These are phyloP conservation scores for Calonectria hawksworthii DNA, from an alignment of 2,329 filamentous ascomycete species.

Conservation along the genomic window DNA sequence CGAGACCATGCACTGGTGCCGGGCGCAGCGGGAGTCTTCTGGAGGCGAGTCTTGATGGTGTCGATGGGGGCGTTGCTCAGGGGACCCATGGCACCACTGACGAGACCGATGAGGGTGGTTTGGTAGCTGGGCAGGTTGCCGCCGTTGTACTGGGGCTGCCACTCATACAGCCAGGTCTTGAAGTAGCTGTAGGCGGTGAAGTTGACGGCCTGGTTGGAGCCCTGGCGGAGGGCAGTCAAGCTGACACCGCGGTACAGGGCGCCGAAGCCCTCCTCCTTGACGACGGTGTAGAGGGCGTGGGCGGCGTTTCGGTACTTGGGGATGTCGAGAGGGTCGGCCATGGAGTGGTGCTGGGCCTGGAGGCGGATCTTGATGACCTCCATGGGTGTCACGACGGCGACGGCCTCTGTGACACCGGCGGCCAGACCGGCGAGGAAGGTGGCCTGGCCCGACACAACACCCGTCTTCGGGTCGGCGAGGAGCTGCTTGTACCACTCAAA, in stretches of 20 bases:
- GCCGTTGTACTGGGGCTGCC: conserved; percentile 77
- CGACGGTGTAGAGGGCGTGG: conserved; percentile 84
- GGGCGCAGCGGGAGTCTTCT: conserved; percentile 86
- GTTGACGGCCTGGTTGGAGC: conserved; percentile 97
- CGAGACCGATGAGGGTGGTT: conserved; percentile 90
- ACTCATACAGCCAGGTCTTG: conserved; percentile 81
- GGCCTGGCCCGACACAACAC: conserved; percentile 75
- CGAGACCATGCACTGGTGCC: conserved; percentile 85
- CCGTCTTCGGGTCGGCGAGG: conserved; percentile 77
- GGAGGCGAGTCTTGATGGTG: conserved; percentile 97
- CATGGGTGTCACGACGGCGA: conserved; percentile 97
- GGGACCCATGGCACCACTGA: conserved; percentile 94
- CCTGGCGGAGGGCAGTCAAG: conserved; percentile 92
- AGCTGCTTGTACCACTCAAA: conserved; percentile 96
- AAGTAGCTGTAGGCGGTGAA: conserved; percentile 98
- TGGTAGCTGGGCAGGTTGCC: conserved; percentile 85
- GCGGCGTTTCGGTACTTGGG: conserved; percentile 98
- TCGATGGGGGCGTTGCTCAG: conserved; percentile 98
- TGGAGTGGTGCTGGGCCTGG: conserved; percentile 97
- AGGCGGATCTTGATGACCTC: conserved; percentile 99
- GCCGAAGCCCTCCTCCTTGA: conserved; percentile 90
- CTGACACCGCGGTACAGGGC: conserved; percentile 94
- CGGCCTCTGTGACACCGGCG: conserved; percentile 95
- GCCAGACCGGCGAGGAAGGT: conserved; percentile 86
- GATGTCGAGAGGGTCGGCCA: conserved; percentile 95